Percentiles rank a stretch among this genome's conserved stretches.
Conservation (phyloP, 805 yeast genomes). For the Metschnikowia similis region DNA sequence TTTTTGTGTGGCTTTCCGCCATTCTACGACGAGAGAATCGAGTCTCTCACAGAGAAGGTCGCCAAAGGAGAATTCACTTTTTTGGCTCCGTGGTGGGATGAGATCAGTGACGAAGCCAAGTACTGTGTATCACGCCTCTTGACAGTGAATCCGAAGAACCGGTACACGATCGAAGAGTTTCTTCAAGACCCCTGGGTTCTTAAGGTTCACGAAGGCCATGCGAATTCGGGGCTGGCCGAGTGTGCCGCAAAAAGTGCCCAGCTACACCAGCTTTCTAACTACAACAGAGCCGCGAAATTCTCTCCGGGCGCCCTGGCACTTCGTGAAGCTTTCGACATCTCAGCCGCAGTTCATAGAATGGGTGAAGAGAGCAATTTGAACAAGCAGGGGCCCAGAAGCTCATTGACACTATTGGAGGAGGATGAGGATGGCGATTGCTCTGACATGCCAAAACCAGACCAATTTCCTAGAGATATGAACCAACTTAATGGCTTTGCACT, state of each 20-base stretch:
- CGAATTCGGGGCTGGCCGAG: slow-evolving; percentile 1
- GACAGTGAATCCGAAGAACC: slow-evolving; percentile 62
- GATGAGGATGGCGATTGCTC: slow-evolving; percentile 34
- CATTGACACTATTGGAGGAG: slow-evolving; percentile 28
- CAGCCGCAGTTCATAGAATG: slow-evolving; percentile 79
- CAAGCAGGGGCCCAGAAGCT: slow-evolving; percentile 16
- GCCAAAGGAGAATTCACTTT: slow-evolving; percentile 70
- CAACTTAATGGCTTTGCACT: slow-evolving; percentile 35
- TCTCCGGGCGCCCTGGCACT: slow-evolving; percentile 77
- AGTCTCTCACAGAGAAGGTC: slow-evolving; percentile 60
- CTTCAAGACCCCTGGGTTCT: slow-evolving; percentile 66
- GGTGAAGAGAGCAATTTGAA: slow-evolving; percentile 57
- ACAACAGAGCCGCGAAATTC: slow-evolving; percentile 34
- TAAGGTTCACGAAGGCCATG: slow-evolving; percentile 11
- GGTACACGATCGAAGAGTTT: slow-evolving; percentile 66
- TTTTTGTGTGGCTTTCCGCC: slow-evolving; percentile 73
- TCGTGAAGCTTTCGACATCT: slow-evolving; percentile 82
- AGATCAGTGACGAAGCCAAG: slow-evolving; percentile 67
- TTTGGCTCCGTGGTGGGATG: slow-evolving; percentile 87
- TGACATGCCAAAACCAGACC: neutral
- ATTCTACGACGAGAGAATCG: slow-evolving; percentile 66
- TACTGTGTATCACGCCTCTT: slow-evolving; percentile 61
- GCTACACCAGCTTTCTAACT: slow-evolving; percentile 6
- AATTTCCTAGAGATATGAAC: slow-evolving; percentile 13
- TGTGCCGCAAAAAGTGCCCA: neutral